phyloP scores from a whole-genome alignment of 768 basidiomycete genomes.

The Leucogyrophana mollusca region DNA sequence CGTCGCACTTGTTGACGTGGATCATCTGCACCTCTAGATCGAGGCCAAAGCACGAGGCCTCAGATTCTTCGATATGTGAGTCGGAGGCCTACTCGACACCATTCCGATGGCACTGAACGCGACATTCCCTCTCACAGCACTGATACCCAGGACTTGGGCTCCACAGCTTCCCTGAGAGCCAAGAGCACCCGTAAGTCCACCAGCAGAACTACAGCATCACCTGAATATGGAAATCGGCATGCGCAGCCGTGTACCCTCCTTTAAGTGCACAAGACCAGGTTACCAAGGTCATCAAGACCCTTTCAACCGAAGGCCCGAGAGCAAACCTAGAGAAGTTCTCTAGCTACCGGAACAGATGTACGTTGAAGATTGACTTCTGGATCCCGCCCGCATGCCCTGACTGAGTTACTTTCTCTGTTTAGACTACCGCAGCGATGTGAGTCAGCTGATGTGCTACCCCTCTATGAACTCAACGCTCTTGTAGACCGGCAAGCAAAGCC shows the following conservation, averaged over 20 bases:
- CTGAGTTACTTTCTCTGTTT: constrained; percentile 8
- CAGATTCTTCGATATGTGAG: constrained; percentile 87
- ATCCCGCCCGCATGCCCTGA: constrained; percentile 17
- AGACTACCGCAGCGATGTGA: constrained; percentile 79
- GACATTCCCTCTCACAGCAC: constrained; percentile 48
- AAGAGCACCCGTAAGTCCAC: constrained; percentile 37
- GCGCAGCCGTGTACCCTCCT: constrained; percentile 51
- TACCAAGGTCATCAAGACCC: constrained; percentile 57
- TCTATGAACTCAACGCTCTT: constrained; percentile 3
- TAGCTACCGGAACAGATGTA: constrained; percentile 74
- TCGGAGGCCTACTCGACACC: not conserved
- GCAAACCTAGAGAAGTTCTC: constrained; percentile 66
- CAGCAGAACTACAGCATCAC: not conserved
- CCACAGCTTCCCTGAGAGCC: constrained; percentile 33
- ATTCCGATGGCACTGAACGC: constrained; percentile 1
- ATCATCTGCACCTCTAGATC: constrained; percentile 46
- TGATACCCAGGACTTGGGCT: constrained; percentile 64
- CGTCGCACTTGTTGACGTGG: constrained; percentile 9
- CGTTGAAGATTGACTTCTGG: constrained; percentile 18
- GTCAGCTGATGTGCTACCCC: constrained; percentile 7
- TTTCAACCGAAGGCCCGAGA: constrained; percentile 65
- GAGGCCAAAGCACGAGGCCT: constrained; percentile 72
- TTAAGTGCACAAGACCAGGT: constrained; percentile 63
- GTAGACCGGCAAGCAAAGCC: constrained; percentile 74
- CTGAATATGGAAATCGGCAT: not conserved